Base-by-base conservation (phyloP, 2,329 filamentous ascomycete genomes). In the Fusarium marasasianum region DNA sequence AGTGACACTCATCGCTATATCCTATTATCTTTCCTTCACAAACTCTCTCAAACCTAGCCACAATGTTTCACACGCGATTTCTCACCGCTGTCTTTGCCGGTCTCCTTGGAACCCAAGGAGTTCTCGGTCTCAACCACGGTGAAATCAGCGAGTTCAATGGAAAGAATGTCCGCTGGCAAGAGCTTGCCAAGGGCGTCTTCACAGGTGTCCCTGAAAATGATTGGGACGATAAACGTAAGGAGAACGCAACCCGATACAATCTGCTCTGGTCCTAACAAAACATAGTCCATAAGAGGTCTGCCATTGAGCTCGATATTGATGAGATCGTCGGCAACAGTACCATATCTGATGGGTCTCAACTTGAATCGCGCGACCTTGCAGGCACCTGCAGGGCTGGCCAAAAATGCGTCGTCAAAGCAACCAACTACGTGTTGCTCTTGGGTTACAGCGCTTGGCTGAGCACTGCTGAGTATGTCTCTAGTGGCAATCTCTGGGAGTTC, bases 21-120 rank as follows among this genome's bases (percentile, higher is more conserved):
- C 1, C 18, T 29, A 22, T 29, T 0, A 15, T 4, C 6, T 7
- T 29, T 4, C 0, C 4, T 29, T 15, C 6, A 15, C 22, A 2
- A 11, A 1, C 45, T 6, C 1, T 8, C 45, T 29, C 20, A 22
- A 29, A 29, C 18, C 9, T 48, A 48, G 9, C 9, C 20, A 48
- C 26, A 11, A 48, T 48, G 45, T 48, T 48, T 48, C 14, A 29
- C 26, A 2, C 26, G 0, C 45, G 20, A 48, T 11, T 29, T 6
- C 9, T 48, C 9, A 29, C 26, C 9, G 26, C 26, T 48, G 26
- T 48, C 9, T 1, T 29, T 6, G 45, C 26, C 13, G 20, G 18
- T 6, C 18, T 48, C 18, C 45, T 48, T 22, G 45, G 45, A 22
- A 20, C 13, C 4, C 45, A 29, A 22, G 45, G 26, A 48, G 26